These are phyloP conservation scores for Flaveria bidentis DNA, from an alignment of 129 eudicot species.

Conservation along the genomic window DNA sequence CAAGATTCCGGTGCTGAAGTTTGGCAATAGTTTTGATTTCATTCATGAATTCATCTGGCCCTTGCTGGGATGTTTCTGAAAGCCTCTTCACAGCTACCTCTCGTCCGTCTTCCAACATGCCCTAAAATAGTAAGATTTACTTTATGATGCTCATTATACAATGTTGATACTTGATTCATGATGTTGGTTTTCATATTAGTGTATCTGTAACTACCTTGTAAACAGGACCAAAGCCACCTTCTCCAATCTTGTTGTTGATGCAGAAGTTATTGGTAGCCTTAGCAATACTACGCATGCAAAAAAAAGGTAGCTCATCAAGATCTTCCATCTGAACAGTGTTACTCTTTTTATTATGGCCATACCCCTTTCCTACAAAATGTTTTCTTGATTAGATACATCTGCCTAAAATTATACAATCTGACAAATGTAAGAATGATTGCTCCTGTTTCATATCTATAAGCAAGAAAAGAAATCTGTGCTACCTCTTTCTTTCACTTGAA, in stretches of 20 bases:
- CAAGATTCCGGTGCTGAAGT: constrained; percentile 56
- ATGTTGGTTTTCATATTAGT: background rate
- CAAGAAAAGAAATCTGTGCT: background rate
- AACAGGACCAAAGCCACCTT: constrained; percentile 30
- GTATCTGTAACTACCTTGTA: constrained; percentile 8
- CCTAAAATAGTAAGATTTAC: constrained; percentile 13
- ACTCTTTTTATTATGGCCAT: background rate
- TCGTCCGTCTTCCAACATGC: background rate
- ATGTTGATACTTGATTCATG: background rate
- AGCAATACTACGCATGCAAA: background rate
- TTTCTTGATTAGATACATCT: background rate
- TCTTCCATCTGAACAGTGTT: constrained; percentile 5
- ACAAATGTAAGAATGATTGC: constrained; percentile 3
- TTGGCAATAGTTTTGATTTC: constrained; percentile 34
- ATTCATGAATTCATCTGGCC: background rate
- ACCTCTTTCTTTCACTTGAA: constrained; percentile 13
- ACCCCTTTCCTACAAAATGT: constrained; percentile 19
- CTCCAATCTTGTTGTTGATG: constrained; percentile 16
- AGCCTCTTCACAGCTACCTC: background rate
- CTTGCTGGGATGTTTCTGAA: background rate
- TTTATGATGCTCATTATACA: background rate
- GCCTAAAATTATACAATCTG: constrained; percentile 1
- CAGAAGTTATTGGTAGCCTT: constrained; percentile 19
- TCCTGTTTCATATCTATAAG: background rate
- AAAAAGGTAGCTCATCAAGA: constrained; percentile 21